A percentile compares a stretch with the other conserved stretches of the same genome.
Evolutionary conservation across 2,329 filamentous ascomycete species (phyloP).

Genomic region (Claviceps quebecensis): DNA sequence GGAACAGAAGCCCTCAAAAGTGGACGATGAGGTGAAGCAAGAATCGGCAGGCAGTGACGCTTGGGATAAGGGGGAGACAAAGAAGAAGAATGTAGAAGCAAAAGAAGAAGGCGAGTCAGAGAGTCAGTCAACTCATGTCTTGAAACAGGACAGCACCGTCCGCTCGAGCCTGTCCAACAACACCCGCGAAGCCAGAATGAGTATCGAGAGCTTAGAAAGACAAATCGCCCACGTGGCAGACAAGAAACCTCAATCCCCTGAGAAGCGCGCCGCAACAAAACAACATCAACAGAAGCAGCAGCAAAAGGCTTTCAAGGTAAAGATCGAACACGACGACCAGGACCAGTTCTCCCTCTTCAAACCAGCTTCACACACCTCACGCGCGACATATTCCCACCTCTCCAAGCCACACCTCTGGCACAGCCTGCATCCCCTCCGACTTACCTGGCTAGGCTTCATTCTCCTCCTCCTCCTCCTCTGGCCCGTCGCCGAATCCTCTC

Average conservation of each 20-base stretch:
- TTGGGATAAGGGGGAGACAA: conserved; percentile 5
- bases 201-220: conserved; percentile 43
- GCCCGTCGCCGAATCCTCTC: conserved; percentile 38
- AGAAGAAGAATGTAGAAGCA: conserved; percentile 1
- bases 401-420: conserved; percentile 33
- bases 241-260: conserved; percentile 6
- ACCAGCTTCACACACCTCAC: conserved; percentile 2
- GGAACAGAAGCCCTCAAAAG: conserved; percentile 13
- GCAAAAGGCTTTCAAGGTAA: background rate
- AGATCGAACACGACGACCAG: conserved; percentile 2
- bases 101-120: conserved; percentile 14
- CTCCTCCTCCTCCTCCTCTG: conserved; percentile 33
- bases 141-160: conserved; percentile 39
- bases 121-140: conserved; percentile 29
- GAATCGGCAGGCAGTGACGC: background rate
- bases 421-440: conserved; percentile 27
- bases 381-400: conserved; percentile 25
- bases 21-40: conserved; percentile 4
- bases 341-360: conserved; percentile 5
- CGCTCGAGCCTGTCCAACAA: conserved; percentile 34
- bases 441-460: conserved; percentile 34
- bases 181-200: conserved; percentile 40
- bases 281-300: background rate
- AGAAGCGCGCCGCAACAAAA: background rate
- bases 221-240: conserved; percentile 29